Base-by-base conservation (phyloP, 352 stramenopile species). In the Globisporangium cystogenes region DNA sequence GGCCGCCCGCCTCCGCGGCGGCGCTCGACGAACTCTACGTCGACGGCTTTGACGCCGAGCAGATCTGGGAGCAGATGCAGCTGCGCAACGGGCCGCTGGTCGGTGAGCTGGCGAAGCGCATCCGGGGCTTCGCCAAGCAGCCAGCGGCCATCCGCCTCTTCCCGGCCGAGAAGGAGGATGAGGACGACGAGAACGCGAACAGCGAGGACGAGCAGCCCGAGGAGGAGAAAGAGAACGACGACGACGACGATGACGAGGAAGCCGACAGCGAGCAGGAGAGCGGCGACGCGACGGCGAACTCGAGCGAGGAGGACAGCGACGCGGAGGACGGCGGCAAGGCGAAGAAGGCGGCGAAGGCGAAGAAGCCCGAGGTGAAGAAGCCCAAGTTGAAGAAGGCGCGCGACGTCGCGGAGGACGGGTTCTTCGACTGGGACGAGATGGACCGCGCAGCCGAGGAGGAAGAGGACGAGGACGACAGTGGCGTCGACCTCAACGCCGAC, bases 341-440 rank as follows among this genome's bases (percentile, higher is more conserved):
- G 36, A 68, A 65, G 44, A 54, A 64, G 29, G 70, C 70, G 29
- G 70, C 70, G 40, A 55, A 53, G 42, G 61, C 51, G 33, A 42
- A 15, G 18, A 48, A 36, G 36, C 18, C 23, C 16, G 29, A 36
- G 24, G 7, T 27, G 24, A 65, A 57, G 40, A 64, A 65, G 11
- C 75, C 74, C 43, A 86, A 77, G 58, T 42, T 42, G 21, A 88
- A 86, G 66, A 85, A 78, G 56, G 47, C 60, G 47, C 72, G 74
- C 29, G 82, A 93, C 62, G 75, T 87, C 16, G 71, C 72, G 2
- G 79, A 90, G 57, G 82, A 91, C 37, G 79, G 79, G 0, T 93
- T 93, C 60, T 93, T 93, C 39, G 76, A 93, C 51, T 93, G 82
- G 82, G 82, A 91, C 27, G 82, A 93, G 60, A 93, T 93, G 82